phyloP scores from a whole-genome alignment of 495 filamentous ascomycete genomes.

The Aspergillus diversus region DNA sequence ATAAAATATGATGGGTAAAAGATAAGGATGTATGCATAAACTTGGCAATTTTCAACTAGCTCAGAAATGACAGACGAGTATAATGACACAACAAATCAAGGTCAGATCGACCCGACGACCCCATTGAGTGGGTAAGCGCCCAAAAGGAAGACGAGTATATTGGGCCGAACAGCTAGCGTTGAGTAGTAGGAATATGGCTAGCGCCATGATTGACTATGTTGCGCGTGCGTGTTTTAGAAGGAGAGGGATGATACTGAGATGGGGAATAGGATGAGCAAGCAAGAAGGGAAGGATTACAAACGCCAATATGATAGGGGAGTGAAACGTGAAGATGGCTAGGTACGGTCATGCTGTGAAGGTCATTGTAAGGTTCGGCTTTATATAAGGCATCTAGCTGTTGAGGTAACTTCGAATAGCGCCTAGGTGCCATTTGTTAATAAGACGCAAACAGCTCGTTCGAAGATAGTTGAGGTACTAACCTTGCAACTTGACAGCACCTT shows the following conservation, averaged over 20 bases:
- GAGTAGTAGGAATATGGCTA: not conserved
- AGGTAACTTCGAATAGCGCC: conserved; percentile 84
- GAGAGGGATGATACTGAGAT: conserved; percentile 3
- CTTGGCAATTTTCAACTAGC: conserved; percentile 10
- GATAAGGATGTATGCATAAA: not conserved
- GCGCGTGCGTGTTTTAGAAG: not conserved
- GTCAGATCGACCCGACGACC: not conserved
- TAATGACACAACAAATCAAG: not conserved
- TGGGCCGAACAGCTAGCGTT: not conserved
- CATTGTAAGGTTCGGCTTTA: conserved; percentile 11
- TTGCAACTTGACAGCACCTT: conserved; percentile 82
- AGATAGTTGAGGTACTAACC: conserved; percentile 45
- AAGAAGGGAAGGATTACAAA: conserved; percentile 12
- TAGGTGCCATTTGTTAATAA: conserved; percentile 28
- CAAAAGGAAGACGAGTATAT: not conserved
- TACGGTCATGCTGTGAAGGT: conserved; percentile 13
- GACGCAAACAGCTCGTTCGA: not conserved
- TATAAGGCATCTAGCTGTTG: conserved; percentile 54
- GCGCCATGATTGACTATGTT: not conserved
- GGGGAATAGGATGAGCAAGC: conserved; percentile 15
- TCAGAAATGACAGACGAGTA: not conserved
- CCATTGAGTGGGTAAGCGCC: not conserved
- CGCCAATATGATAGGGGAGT: conserved; percentile 22
- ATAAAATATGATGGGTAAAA: not conserved
- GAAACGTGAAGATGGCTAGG: conserved; percentile 22